Conservation (phyloP, 2,329 filamentous ascomycete genomes). For the Magnaporthales sp. region DNA sequence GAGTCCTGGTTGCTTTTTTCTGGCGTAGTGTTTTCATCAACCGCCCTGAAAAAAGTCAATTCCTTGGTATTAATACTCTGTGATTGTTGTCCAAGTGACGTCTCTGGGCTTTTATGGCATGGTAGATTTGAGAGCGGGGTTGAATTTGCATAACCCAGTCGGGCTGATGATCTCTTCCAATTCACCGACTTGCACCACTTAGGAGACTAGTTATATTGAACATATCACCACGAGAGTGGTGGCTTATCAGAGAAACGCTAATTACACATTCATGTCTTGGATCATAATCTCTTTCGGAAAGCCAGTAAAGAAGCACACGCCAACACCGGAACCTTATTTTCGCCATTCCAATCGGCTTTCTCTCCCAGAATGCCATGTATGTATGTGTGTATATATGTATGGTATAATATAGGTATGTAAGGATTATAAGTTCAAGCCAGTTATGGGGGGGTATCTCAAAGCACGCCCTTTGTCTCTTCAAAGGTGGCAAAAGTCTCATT, state of each 20-base stretch:
- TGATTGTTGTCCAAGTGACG: not conserved
- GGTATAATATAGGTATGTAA: not conserved
- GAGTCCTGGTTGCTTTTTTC: not conserved
- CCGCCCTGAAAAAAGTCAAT: no score
- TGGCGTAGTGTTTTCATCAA: no score
- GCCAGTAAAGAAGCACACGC: no score
- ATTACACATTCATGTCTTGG: not conserved
- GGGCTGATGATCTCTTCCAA: not conserved
- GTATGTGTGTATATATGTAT: not conserved
- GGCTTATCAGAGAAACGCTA: not conserved
- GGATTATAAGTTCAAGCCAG: not conserved
- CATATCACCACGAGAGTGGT: no score
- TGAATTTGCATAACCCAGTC: not conserved
- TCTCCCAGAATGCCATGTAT: not conserved
- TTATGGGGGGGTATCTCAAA: not conserved
- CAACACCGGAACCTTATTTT: not conserved
- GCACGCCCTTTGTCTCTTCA: not conserved
- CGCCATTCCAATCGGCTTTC: not conserved
- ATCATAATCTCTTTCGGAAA: not conserved
- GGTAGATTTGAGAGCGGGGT: not conserved
- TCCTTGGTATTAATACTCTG: no score
- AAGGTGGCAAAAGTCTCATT: not conserved
- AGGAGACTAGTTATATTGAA: no score
- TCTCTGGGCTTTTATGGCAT: not conserved
- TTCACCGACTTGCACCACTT: not conserved